These are phyloP conservation scores for Omphalotus guepiniiformis DNA, from an alignment of 768 basidiomycete genomes.

Conservation along the genomic window DNA sequence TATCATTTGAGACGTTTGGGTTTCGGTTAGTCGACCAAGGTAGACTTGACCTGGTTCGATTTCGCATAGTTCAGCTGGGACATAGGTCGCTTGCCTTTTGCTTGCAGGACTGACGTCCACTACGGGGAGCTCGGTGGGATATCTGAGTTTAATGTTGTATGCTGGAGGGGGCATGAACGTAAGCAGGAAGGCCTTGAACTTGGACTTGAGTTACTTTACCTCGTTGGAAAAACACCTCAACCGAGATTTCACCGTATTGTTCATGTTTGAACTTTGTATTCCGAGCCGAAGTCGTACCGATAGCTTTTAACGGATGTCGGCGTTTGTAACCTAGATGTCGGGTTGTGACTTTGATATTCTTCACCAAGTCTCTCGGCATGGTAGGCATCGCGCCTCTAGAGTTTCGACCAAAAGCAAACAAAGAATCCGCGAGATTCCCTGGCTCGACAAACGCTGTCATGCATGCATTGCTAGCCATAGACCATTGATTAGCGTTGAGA, in stretches of 20 bases:
- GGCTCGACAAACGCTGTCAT: conserved; percentile 54
- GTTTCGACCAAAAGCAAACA: conserved; percentile 41
- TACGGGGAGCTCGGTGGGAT: conserved; percentile 47
- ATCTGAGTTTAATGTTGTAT: conserved; percentile 45
- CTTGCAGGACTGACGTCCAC: conserved; percentile 39
- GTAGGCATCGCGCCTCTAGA: conserved; percentile 41
- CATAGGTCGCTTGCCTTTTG: conserved; percentile 20
- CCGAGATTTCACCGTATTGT: conserved; percentile 49
- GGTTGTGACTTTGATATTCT: conserved; percentile 55
- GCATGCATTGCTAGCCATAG: conserved; percentile 40
- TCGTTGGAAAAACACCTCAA: conserved; percentile 58
- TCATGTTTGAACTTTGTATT: conserved; percentile 43
- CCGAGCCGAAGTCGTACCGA: conserved; percentile 33
- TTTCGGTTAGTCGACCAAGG: conserved; percentile 54
- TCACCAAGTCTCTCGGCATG: conserved; percentile 44
- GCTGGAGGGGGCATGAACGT: conserved; percentile 33
- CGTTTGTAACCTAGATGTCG: conserved; percentile 49
- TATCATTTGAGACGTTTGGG: conserved; percentile 69
- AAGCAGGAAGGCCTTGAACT: not conserved
- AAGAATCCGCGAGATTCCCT: conserved; percentile 58
- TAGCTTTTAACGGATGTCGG: conserved; percentile 42
- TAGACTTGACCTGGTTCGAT: conserved; percentile 58
- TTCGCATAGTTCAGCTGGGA: conserved; percentile 71
- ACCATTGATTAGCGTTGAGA: not conserved
- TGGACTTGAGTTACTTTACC: conserved; percentile 40